Percentiles rank a stretch among this genome's conserved stretches.
These are phyloP conservation scores for Scenedesmus sp. DNA, from an alignment of 163 green algal species.

Conservation along the genomic window DNA sequence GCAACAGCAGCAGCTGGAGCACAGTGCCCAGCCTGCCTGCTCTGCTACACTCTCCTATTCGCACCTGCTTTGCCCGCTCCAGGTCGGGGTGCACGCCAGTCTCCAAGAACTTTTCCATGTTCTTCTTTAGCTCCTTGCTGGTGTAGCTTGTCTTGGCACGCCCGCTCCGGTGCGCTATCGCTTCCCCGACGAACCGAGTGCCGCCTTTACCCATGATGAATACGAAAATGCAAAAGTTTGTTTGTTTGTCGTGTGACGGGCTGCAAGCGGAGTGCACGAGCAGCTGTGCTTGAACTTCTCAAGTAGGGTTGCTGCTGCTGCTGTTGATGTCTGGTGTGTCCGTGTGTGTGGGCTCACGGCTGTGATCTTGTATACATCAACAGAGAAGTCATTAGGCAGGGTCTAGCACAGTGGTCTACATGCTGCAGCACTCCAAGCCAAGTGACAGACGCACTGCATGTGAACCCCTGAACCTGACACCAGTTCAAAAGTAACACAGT, in stretches of 20 bases:
- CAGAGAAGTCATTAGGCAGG: too few relatives aligned
- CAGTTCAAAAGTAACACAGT: too few relatives aligned
- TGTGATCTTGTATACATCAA: not conserved
- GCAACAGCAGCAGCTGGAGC: not conserved
- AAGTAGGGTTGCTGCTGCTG: slow-evolving; percentile 5
- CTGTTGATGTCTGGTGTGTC: not conserved
- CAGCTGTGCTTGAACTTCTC: not conserved
- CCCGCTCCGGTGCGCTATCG: slow-evolving; percentile 15
- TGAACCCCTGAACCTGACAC: too few relatives aligned
- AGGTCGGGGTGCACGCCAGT: slow-evolving; percentile 68
- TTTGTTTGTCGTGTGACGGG: not conserved
- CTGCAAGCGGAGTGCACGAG: not conserved
- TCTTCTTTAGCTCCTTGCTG: slow-evolving; percentile 48
- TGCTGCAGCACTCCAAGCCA: too few relatives aligned
- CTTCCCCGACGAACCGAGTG: slow-evolving; percentile 37
- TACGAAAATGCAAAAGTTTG: not conserved
- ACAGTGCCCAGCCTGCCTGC: not conserved
- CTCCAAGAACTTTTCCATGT: slow-evolving; percentile 64
- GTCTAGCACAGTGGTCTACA: too few relatives aligned
- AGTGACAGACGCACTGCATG: too few relatives aligned
- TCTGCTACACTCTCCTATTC: not conserved
- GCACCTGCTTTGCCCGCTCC: slow-evolving; percentile 51
- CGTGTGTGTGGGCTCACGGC: not conserved
- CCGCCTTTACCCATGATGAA: slow-evolving; percentile 21
- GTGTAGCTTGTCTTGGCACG: slow-evolving; percentile 24